phyloP scores from a whole-genome alignment of 192 early-diverging fungal genomes.

The Coemansia sp. region DNA sequence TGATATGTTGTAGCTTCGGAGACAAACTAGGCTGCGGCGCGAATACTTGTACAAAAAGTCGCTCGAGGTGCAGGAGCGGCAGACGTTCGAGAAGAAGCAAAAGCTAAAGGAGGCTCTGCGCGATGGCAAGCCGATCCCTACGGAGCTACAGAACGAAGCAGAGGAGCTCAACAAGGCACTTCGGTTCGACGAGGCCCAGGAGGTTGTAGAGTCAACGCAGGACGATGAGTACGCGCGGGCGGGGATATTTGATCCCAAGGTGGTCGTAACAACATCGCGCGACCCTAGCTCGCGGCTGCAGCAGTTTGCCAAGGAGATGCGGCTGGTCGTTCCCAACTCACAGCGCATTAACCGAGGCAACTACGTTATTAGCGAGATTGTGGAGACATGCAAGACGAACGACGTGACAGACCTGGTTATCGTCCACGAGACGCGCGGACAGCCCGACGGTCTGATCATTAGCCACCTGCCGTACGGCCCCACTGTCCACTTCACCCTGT shows the following conservation, averaged over 20 bases:
- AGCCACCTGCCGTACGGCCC: conserved; percentile 98
- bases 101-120: conserved; percentile 85
- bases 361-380: conserved; percentile 93
- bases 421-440: conserved; percentile 90
- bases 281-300: conserved; percentile 89
- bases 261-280: conserved; percentile 94
- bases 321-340: conserved; percentile 91
- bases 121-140: conserved; percentile 86
- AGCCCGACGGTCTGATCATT: conserved; percentile 95
- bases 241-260: conserved; percentile 91
- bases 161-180: conserved; percentile 73
- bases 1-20: conserved; percentile 53
- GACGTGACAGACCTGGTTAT: conserved; percentile 96
- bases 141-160: conserved; percentile 80
- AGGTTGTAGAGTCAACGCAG: conserved; percentile 69
- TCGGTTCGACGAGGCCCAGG: conserved; percentile 85
- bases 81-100: conserved; percentile 93
- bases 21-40: conserved; percentile 82
- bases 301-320: conserved; percentile 98
- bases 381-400: conserved; percentile 90
- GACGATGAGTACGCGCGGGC: conserved; percentile 98
- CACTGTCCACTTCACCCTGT: conserved; percentile 95
- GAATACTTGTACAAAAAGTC: conserved; percentile 98
- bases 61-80: conserved; percentile 87
- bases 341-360: conserved; percentile 97